Evolutionary conservation across 345 rosid species (phyloP).

Genomic region (Salix viminalis): DNA sequence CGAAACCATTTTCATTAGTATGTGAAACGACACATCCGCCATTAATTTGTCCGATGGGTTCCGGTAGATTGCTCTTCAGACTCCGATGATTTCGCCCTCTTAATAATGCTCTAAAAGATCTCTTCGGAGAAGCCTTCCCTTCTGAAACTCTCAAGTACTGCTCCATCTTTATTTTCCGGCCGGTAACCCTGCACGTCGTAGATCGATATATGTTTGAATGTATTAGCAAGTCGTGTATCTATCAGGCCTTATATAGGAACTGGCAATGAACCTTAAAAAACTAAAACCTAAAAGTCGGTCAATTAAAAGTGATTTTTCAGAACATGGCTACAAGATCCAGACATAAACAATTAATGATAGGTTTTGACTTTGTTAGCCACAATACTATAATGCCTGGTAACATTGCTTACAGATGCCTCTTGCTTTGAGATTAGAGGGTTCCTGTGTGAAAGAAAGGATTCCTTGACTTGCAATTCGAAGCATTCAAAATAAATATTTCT

Average conservation of each 20-base stretch:
- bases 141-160: slow-evolving; percentile 16
- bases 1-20: slow-evolving; percentile 24
- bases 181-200: not conserved
- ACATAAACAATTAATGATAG: not conserved
- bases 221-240: not conserved
- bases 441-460: not conserved
- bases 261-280: not conserved
- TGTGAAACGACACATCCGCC: slow-evolving; percentile 22
- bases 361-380: not conserved
- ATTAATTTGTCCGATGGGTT: slow-evolving; percentile 19
- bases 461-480: not conserved
- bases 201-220: not conserved
- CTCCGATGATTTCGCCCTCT: slow-evolving; percentile 17
- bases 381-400: not conserved
- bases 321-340: too few species aligned
- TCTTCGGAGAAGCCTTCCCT: slow-evolving; percentile 28
- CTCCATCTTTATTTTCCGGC: not conserved
- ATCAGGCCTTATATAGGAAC: slow-evolving; percentile 4
- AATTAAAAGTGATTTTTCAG: too few species aligned
- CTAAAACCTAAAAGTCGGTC: not conserved
- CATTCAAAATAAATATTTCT: not conserved
- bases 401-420: not conserved
- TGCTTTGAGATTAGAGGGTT: not conserved
- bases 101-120: slow-evolving; percentile 11
- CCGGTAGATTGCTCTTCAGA: slow-evolving; percentile 23